Evolutionary conservation across 2,329 filamentous ascomycete genomes (phyloP), one percentile per base, ranked within the genome.

Genomic region (Aspergillus sp.): DNA sequence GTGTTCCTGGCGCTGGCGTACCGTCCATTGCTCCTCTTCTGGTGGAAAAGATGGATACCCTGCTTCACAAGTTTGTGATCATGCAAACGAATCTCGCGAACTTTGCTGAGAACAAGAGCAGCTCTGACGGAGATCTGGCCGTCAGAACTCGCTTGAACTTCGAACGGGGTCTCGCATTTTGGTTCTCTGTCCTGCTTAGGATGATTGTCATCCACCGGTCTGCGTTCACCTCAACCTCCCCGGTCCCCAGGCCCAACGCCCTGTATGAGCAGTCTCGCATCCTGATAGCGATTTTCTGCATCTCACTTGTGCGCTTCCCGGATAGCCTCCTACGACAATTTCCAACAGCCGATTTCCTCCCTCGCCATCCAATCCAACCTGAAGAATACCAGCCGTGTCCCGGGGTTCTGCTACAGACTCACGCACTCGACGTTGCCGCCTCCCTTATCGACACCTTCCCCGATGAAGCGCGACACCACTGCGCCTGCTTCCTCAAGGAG

Each of bases 351-450:
- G 56, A 63, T 35, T 63, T 61, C 43, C 64, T 61, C 42, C 60
- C 60, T 26, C 59, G 53, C 19, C 59, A 54, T 26, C 49, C 55
- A 6, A 49, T 50, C n/a, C 50, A 51, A 26, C 42, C 49, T 28
- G 56, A 58, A 41, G 51, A 55, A 7, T 54, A 55, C 41, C 56
- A 56, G 7, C 58, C 61, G 9, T 62, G 59, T 28, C 60, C 62
- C 19, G 64, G 61, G 6, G 63, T 63, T 4, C 53, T 62, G 33
- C 54, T 69, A 9, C 66, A 68, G 48, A 65, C 66, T 5, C 66
- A 72, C 36, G 64, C 70, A 8, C 57, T 73, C 9, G 72, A 74
- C 48, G 68, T 73, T 9, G 70, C 71, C 7, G 65, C 70, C 7
- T 65, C 66, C 7, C 58, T 74, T 3, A 61, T 71, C 29, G 72